Evolutionary conservation across 805 yeast genomes (phyloP), one percentile per base, ranked within the genome.

Genomic region (Ogataea kodamae): DNA sequence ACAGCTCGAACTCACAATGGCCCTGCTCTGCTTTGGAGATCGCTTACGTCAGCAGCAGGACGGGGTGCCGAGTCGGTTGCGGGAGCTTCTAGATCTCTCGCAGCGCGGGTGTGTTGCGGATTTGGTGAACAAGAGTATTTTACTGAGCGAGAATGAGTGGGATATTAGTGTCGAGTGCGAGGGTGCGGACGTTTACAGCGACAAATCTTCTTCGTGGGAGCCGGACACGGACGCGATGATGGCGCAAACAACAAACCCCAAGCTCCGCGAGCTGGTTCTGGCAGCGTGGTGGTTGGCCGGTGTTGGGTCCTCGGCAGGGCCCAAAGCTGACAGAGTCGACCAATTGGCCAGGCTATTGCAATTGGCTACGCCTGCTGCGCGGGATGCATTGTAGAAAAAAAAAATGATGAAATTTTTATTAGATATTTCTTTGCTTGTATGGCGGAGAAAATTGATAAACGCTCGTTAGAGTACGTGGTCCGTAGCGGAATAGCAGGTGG

Each of bases 401-500:
- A 25, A 25, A 26, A 19, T 15, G 17, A 13, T 6, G 10, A 25
- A 24, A 19, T 18, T 25, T 10, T 20, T 18, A 9, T 19, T 21
- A 10, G 5, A 9, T 11, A 28, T 5, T 20, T n/a, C n/a, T n/a
- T n/a, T n/a, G n/a, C 4, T 24, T 18, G 7, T 20, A 33, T 26
- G 30, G 5, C 39, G 9, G 39, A 43, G 13, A 42, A 41, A 17
- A 74, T 76, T 17, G 81, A 84, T 52, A 86, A 81, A 48, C 81
- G 74, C 33, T 78, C 87, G 4, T 44, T 80, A 18, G 90, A 84
- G 39, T 92, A 90, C 59, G 78, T 92, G 11, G 40, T 86, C 22
- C 70, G 87, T 42, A 81, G 94, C 13, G 98, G 96, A 0, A 45
- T 88, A 1, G 95, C 98, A 0, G 98, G 98, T 12, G 98, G 98